Base-by-base conservation (phyloP, 1,284 basidiomycete genomes). In the Athelia sp. region DNA sequence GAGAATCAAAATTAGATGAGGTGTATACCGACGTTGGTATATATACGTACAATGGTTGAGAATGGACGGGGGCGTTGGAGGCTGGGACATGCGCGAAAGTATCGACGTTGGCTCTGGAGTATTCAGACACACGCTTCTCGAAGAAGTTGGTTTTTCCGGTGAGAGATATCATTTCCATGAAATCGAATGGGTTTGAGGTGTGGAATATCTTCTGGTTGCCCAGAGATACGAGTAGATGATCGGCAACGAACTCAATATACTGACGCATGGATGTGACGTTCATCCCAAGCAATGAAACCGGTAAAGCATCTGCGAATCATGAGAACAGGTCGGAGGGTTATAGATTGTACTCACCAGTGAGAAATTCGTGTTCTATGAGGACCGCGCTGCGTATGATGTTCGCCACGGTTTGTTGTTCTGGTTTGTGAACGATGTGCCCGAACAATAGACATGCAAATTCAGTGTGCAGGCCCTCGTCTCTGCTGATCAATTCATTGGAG, bases 401-500 rank as follows among this genome's bases (percentile, higher is more conserved):
- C 43, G 62, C 61, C 52, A 98, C 83, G 19, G 82, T 83, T 42
- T 92, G 81, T 3, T 91, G 90, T 65, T 94, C 90, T 0, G 93
- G 90, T 0, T 82, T 77, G 32, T 79, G 75, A 64, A 78, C 80
- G 47, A 98, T 78, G 64, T 98, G 92, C 56, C 81, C 85, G 76
- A 98, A 97, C 48, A 99, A 79, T 15, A 98, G 74, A 69, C 96
- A 98, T 0, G 96, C 95, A 64, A 99, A 96, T 67, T 94, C 96
- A 74, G 96, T 98, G 72, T 98, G 96, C 76, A 98, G 88, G 50
- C 96, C 96, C 72, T 99, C 96, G 63, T 99, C 96, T 43, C 95
- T 87, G 50, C 90, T 94, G 70, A 98, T 99, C 64, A 98, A 84
- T 72, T 96, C 92, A 66, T 98, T 98, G 43, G 96, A 98, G 73